Evolutionary conservation across 108 stramenopile species (phyloP).

Genomic region (Cyclostephanos tholiformis): DNA sequence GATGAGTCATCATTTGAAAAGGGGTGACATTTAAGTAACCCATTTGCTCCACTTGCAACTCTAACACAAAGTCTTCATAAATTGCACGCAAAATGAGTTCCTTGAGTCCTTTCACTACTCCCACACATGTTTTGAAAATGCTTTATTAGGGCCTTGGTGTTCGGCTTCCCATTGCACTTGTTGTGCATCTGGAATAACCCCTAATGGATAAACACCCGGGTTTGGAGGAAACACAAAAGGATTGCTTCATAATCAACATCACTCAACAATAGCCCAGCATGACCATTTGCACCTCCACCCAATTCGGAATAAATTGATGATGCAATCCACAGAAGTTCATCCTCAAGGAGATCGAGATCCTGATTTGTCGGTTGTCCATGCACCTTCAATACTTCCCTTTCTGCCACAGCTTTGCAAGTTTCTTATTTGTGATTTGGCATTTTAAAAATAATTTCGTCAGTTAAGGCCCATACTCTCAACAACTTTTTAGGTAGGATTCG

Average conservation of each 20-base stretch:
- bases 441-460: no score
- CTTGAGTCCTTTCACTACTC: neutral
- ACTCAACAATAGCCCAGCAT: neutral
- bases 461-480: no score
- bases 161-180: neutral
- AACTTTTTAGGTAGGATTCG: no score
- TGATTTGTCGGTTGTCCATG: no score
- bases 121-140: neutral
- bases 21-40: conserved; percentile 9
- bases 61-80: neutral
- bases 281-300: neutral
- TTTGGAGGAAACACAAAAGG: neutral
- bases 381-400: no score
- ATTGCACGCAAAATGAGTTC: conserved; percentile 4
- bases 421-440: no score
- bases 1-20: neutral
- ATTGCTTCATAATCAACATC: neutral
- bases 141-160: neutral
- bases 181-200: neutral
- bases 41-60: neutral
- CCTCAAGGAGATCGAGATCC: no score
- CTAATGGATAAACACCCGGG: neutral
- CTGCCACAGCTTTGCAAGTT: no score
- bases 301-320: no score
- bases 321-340: no score